Conservation (phyloP, 371 early-diverging fungal species). For the Encephalitozoon intestinalis region DNA sequence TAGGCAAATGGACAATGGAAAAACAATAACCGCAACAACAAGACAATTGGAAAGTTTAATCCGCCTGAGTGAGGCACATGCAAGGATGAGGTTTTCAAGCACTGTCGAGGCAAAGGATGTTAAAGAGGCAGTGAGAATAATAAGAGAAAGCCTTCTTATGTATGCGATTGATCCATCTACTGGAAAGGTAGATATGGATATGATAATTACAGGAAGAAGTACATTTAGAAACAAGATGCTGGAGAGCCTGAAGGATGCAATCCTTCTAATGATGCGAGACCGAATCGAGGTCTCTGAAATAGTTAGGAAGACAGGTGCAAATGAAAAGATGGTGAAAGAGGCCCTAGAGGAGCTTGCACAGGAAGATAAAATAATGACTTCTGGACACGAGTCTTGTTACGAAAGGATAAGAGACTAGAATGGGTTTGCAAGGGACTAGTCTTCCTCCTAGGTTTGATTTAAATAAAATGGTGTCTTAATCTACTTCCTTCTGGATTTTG, state of each 20-base stretch:
- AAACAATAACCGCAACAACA: slow-evolving; percentile 85
- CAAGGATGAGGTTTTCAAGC: slow-evolving; percentile 70
- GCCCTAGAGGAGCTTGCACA: slow-evolving; percentile 37
- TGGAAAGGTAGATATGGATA: slow-evolving; percentile 88
- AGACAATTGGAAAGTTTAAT: slow-evolving; percentile 96
- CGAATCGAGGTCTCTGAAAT: slow-evolving; percentile 8
- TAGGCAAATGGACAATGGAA: slow-evolving; percentile 69
- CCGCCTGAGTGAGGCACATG: slow-evolving; percentile 92
- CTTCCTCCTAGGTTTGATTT: no score
- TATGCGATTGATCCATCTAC: slow-evolving; percentile 92
- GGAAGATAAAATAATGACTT: slow-evolving; percentile 30
- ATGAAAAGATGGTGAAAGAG: slow-evolving; percentile 41
- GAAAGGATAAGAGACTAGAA: slow-evolving; percentile 6
- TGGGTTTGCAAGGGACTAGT: no score
- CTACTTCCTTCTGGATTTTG: not conserved
- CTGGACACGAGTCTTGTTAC: slow-evolving; percentile 1
- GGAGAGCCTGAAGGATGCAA: slow-evolving; percentile 51
- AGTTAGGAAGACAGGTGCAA: slow-evolving; percentile 7
- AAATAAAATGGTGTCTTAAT: not conserved
- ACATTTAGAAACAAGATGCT: slow-evolving; percentile 43
- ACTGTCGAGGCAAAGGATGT: slow-evolving; percentile 71
- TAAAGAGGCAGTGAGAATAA: slow-evolving; percentile 69
- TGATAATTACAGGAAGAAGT: slow-evolving; percentile 75
- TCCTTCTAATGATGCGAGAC: slow-evolving; percentile 45
- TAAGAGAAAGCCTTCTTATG: slow-evolving; percentile 80